Base-by-base conservation (phyloP, 2,329 filamentous ascomycete species). In the Aspergillus sp. region DNA sequence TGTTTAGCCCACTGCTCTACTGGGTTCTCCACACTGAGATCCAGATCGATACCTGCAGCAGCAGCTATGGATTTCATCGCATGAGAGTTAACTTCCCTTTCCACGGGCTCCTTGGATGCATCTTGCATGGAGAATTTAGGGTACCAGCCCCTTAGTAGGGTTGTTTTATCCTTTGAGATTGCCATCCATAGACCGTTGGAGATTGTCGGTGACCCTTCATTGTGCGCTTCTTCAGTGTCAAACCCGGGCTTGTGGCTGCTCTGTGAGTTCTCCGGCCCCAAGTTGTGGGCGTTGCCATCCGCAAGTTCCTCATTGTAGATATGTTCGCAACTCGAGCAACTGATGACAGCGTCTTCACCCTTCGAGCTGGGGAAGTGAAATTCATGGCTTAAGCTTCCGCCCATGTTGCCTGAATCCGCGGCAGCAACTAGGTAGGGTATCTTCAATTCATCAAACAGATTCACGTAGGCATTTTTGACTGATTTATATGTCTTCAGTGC, bases 321-420 rank as follows among this genome's bases (percentile, higher is more conserved):
- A 60, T 90, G 88, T 30, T 78, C 74, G 62, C 93, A 98, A 8
- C 66, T 69, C 19, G 70, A 70, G 64, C 93, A 98, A 49, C 75
- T 83, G 49, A 94, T 80, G 32, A 98, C 77, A 1, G 81, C 83
- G 58, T 98, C 93, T 63, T 97, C 93, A 6, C 93, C 93, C 39
- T 86, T 83, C 0, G 78, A 61, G 28, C 84, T 88, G 1, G 85
- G 78, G 40, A 95, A 84, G 61, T 96, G 93, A 61, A 94, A 98
- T 59, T 98, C 93, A 62, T 98, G 93, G 64, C 90, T 97, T 32
- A 95, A 69, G 52, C 84, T 85, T 9, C 93, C 93, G 29, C 93
- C 93, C 80, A 98, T 98, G 52, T 89, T 88, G n/a, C 93, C 93
- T 1, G 91, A 96, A 63, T 90, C 90, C 6, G 93, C 93, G 54